Evolutionary conservation across 1,139 yeast genomes (phyloP).

Genomic region (Zhuliangozyma blackwelliae): DNA sequence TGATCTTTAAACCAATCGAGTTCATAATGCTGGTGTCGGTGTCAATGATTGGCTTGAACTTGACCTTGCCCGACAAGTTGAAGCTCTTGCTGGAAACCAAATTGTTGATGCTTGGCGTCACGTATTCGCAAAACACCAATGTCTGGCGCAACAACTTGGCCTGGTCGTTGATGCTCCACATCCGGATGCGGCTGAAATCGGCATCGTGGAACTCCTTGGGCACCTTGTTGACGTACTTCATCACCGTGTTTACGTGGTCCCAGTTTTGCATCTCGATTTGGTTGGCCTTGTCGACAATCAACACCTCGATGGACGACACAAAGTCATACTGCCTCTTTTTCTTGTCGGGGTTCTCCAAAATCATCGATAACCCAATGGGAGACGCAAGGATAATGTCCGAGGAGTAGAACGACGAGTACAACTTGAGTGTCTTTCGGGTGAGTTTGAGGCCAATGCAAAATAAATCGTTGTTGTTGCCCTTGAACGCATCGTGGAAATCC

Average conservation of each 20-base stretch:
- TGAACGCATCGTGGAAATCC: constrained; percentile 74
- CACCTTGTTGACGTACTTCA: constrained; percentile 66
- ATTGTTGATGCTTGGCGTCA: constrained; percentile 78
- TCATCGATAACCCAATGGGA: constrained; percentile 84
- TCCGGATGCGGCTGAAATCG: constrained; percentile 85
- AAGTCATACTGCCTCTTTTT: constrained; percentile 64
- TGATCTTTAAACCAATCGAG: constrained; percentile 53
- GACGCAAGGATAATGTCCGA: constrained; percentile 89
- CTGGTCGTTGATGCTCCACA: constrained; percentile 89
- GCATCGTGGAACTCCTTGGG: constrained; percentile 80
- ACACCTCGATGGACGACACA: constrained; percentile 80
- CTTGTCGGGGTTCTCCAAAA: constrained; percentile 63
- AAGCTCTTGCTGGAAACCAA: constrained; percentile 52
- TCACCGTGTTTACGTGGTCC: constrained; percentile 75
- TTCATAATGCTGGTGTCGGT: constrained; percentile 43
- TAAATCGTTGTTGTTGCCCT: constrained; percentile 89
- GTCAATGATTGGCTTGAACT: constrained; percentile 41
- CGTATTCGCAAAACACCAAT: constrained; percentile 64
- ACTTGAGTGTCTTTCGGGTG: constrained; percentile 80
- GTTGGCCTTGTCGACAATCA: constrained; percentile 78
- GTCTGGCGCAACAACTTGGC: constrained; percentile 75
- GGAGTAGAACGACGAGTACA: constrained; percentile 78
- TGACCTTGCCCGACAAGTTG: constrained; percentile 65
- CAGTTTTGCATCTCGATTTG: constrained; percentile 91
- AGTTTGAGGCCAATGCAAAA: constrained; percentile 86